Conservation (phyloP, 306 rosid species). For the Sechiopsis laciniata region DNA sequence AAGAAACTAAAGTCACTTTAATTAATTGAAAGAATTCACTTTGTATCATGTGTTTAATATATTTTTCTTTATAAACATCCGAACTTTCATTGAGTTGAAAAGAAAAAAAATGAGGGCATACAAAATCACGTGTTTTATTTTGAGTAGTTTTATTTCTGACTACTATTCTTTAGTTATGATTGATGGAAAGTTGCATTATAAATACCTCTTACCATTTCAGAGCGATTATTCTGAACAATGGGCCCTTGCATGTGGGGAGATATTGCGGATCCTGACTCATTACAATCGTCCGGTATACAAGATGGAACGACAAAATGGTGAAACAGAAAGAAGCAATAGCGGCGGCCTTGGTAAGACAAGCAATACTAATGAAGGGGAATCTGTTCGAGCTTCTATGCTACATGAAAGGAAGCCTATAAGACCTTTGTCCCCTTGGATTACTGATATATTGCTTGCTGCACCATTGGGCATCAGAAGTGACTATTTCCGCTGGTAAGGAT, state of each 20-base stretch:
- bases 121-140: not conserved
- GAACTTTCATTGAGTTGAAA: no score
- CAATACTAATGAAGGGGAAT: slow-evolving; percentile 43
- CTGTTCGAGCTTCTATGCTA: slow-evolving; percentile 41
- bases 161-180: not conserved
- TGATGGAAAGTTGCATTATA: slow-evolving; percentile 20
- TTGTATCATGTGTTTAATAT: not conserved
- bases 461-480: slow-evolving; percentile 92
- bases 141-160: not conserved
- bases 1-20: not conserved
- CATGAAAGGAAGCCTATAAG: slow-evolving; percentile 84
- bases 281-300: slow-evolving; percentile 92
- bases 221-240: slow-evolving; percentile 92
- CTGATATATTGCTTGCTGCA: slow-evolving; percentile 83
- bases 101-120: no score
- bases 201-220: slow-evolving; percentile 36
- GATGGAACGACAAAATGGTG: slow-evolving; percentile 48
- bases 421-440: slow-evolving; percentile 94
- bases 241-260: slow-evolving; percentile 97
- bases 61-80: no score
- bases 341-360: slow-evolving; percentile 82
- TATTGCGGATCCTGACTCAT: slow-evolving; percentile 88
- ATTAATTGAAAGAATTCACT: not conserved
- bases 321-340: slow-evolving; percentile 77
- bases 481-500: slow-evolving; percentile 90